phyloP scores from a whole-genome alignment of 495 filamentous ascomycete genomes.

The Amorphotheca resinae region DNA sequence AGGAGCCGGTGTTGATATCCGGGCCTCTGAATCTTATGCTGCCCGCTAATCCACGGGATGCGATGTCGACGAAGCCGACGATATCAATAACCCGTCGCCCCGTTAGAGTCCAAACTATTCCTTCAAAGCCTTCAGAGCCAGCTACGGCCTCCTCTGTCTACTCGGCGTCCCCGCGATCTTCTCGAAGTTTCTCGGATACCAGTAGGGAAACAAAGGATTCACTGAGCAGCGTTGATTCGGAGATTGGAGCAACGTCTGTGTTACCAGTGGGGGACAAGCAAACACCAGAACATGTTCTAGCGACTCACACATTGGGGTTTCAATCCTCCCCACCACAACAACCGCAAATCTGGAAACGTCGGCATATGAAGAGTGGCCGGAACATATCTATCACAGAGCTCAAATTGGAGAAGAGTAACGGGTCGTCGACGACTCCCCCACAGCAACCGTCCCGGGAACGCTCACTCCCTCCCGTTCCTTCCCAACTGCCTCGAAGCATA shows the following conservation, averaged over 20 bases:
- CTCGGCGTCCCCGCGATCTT: constrained; percentile 12
- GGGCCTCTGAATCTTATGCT: constrained; percentile 7
- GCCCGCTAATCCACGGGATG: constrained; percentile 13
- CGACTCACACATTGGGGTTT: constrained; percentile 7
- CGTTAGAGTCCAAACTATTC: constrained; percentile 4
- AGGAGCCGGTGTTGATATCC: constrained; percentile 5
- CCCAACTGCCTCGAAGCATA: constrained; percentile 12
- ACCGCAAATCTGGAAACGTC: constrained; percentile 18
- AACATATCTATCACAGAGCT: constrained; percentile 14
- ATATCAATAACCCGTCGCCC: constrained; percentile 16
- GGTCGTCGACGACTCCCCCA: constrained; percentile 17
- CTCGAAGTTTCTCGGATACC: constrained; percentile 14
- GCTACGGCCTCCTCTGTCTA: constrained; percentile 15
- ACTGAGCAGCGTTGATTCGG: constrained; percentile 17
- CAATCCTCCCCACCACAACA: constrained; percentile 5
- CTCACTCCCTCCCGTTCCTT: constrained; percentile 1
- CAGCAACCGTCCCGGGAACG: not conserved
- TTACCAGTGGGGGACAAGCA: constrained; percentile 11
- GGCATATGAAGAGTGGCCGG: constrained; percentile 17
- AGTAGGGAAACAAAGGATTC: constrained; percentile 17
- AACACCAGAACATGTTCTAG: constrained; percentile 6
- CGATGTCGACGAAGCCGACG: not conserved
- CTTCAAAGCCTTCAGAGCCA: not conserved
- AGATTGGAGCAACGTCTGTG: constrained; percentile 8
- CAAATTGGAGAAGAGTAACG: constrained; percentile 19